Percentiles rank a stretch among this genome's conserved stretches.
Evolutionary conservation across 257 asterid genomes (phyloP).

Genomic region (Solanum tacnaense): DNA sequence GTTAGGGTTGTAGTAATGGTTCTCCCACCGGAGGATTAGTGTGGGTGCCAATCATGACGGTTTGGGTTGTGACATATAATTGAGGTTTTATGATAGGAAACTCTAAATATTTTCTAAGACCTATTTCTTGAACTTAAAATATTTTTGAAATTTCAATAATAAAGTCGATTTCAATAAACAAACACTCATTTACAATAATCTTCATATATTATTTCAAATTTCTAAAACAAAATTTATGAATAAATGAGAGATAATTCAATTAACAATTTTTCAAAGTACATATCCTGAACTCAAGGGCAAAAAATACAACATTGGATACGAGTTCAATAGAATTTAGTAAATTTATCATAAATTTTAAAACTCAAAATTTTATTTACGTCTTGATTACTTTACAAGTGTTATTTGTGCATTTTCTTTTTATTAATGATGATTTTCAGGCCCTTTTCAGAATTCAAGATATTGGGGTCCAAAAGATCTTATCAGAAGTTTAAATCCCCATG

Average conservation of each 20-base stretch:
- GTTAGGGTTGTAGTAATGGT: too few species aligned
- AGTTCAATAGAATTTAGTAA: background rate
- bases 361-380: background rate
- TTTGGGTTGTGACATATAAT: background rate
- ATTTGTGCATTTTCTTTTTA: background rate
- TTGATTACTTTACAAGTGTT: background rate
- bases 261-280: background rate
- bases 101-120: background rate
- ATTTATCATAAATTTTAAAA: background rate
- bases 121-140: background rate
- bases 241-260: background rate
- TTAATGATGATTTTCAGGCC: background rate
- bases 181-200: background rate
- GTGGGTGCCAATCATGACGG: too few species aligned
- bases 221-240: background rate
- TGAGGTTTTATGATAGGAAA: background rate
- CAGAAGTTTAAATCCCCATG: background rate
- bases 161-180: background rate
- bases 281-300: background rate
- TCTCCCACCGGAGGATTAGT: too few species aligned
- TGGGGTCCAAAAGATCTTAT: background rate
- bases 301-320: background rate
- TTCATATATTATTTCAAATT: background rate
- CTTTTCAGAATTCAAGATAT: background rate
- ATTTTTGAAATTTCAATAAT: too few species aligned